phyloP scores from a whole-genome alignment of 2,329 filamentous ascomycete genomes.

The Onygenales sp. region DNA sequence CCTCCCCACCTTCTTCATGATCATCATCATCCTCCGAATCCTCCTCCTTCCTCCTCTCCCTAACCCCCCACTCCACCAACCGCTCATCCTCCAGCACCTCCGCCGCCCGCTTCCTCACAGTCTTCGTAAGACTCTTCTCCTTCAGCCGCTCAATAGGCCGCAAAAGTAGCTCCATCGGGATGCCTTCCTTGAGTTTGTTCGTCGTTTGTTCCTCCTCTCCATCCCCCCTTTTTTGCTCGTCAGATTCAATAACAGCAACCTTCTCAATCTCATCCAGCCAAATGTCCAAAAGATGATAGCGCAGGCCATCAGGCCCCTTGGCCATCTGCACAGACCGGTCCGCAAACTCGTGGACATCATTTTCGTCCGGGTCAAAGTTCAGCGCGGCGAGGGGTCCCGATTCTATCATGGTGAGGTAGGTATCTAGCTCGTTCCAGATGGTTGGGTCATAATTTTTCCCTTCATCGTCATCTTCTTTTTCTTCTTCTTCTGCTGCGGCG shows the following conservation, averaged over 20 bases:
- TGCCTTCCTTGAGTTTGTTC: constrained; percentile 25
- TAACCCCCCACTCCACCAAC: constrained; percentile 51
- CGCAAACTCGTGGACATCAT: constrained; percentile 13
- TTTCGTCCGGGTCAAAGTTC: constrained; percentile 21
- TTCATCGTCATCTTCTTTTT: constrained; percentile 7
- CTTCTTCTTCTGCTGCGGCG: constrained; percentile 11
- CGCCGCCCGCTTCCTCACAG: constrained; percentile 58
- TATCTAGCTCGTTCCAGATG: constrained; percentile 20
- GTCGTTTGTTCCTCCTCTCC: constrained; percentile 13
- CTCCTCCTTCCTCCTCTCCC: constrained; percentile 31
- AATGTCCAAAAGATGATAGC: constrained; percentile 80
- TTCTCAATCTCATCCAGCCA: constrained; percentile 85
- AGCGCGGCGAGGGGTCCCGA: constrained; percentile 30
- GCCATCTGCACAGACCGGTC: constrained; percentile 20
- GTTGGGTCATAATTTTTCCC: constrained; percentile 12
- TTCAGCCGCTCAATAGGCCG: constrained; percentile 36
- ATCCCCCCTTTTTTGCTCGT: constrained; percentile 19
- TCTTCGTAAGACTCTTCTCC: constrained; percentile 54
- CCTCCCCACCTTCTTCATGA: constrained; percentile 34
- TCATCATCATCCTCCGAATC: constrained; percentile 28
- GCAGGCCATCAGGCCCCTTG: constrained; percentile 69
- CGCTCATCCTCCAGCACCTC: constrained; percentile 67
- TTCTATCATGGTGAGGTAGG: constrained; percentile 30
- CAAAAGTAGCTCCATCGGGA: constrained; percentile 33
- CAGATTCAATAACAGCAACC: constrained; percentile 39